These are phyloP conservation scores for Infundibulicybe gibba DNA, from an alignment of 768 basidiomycete genomes.

Conservation along the genomic window DNA sequence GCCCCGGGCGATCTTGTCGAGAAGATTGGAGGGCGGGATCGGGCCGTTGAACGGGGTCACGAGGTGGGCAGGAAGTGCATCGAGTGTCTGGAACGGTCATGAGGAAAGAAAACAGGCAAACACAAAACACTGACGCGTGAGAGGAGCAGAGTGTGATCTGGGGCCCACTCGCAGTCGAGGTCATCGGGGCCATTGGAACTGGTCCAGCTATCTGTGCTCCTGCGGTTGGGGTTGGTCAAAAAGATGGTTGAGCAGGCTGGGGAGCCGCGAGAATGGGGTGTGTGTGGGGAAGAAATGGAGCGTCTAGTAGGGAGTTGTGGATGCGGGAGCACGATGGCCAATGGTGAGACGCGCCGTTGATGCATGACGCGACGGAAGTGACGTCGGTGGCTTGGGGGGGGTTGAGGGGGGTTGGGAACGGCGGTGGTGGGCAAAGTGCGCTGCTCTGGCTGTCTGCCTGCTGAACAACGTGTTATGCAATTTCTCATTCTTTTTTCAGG, in stretches of 20 bases:
- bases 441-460: neutral
- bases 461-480: constrained; percentile 4
- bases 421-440: too few relatives aligned
- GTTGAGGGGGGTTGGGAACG: too few relatives aligned
- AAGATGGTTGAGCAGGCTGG: constrained; percentile 51
- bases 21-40: constrained; percentile 80
- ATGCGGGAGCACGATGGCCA: constrained; percentile 62
- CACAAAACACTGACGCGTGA: constrained; percentile 47
- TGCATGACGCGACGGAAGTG: constrained; percentile 71
- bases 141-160: constrained; percentile 67
- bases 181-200: constrained; percentile 73
- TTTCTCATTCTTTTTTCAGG: too few relatives aligned
- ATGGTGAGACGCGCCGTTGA: constrained; percentile 44
- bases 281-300: constrained; percentile 52
- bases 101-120: constrained; percentile 9
- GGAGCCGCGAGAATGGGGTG: constrained; percentile 56
- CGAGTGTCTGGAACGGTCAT: constrained; percentile 56
- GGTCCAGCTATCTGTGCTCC: constrained; percentile 83
- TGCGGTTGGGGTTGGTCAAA: constrained; percentile 50
- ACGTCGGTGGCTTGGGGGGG: too few relatives aligned
- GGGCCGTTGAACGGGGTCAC: constrained; percentile 84
- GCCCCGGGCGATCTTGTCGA: constrained; percentile 83
- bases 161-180: constrained; percentile 68
- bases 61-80: constrained; percentile 79
- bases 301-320: constrained; percentile 48